Conservation (phyloP, 106 monocot genomes). For the Acorus calamus region DNA sequence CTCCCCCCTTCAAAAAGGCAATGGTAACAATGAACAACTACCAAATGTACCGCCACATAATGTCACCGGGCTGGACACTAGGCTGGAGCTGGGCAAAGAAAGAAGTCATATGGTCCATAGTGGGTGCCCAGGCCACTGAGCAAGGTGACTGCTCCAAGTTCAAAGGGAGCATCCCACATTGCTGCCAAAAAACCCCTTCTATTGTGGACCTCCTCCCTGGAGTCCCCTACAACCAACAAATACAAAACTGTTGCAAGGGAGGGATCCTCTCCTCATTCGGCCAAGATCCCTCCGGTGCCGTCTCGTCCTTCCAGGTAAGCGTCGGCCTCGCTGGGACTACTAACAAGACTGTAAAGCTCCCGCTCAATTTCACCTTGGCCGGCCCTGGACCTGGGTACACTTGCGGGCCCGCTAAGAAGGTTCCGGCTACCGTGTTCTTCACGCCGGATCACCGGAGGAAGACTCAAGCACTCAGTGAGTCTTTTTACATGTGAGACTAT, state of each 20-base stretch:
- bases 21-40: slow-evolving; percentile 70
- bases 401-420: slow-evolving; percentile 60
- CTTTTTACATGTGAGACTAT: background rate
- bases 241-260: slow-evolving; percentile 74
- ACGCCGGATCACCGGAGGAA: slow-evolving; percentile 52
- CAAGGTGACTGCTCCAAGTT: slow-evolving; percentile 81
- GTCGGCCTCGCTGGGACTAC: slow-evolving; percentile 62
- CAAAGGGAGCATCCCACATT: slow-evolving; percentile 61
- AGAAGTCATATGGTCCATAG: slow-evolving; percentile 80
- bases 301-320: slow-evolving; percentile 58
- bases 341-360: slow-evolving; percentile 69
- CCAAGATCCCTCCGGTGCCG: slow-evolving; percentile 40
- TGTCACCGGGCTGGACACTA: slow-evolving; percentile 57
- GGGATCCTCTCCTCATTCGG: slow-evolving; percentile 45
- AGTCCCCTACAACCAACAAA: slow-evolving; percentile 72
- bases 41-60: slow-evolving; percentile 79
- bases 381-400: slow-evolving; percentile 71
- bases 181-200: slow-evolving; percentile 43
- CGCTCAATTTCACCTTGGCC: slow-evolving; percentile 59
- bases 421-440: slow-evolving; percentile 40
- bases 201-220: slow-evolving; percentile 62
- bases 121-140: slow-evolving; percentile 61
- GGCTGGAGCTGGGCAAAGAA: slow-evolving; percentile 63
- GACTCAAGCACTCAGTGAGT: slow-evolving; percentile 72
- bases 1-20: slow-evolving; percentile 19